phyloP scores from a whole-genome alignment of 768 basidiomycete species.

The Russula dissimulans region DNA sequence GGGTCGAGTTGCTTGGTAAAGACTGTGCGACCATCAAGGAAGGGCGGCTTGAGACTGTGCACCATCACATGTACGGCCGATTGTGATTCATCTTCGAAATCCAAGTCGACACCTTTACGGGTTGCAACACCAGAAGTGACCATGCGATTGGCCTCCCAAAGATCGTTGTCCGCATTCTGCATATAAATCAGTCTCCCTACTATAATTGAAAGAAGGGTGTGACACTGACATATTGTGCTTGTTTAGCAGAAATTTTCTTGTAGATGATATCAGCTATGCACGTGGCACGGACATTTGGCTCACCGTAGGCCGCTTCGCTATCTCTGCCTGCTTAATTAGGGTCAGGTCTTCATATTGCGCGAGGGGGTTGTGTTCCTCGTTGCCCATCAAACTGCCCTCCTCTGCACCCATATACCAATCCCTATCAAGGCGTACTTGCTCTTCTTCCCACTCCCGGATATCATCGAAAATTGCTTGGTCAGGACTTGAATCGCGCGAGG shows the following conservation, averaged over 20 bases:
- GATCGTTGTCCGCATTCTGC: slow-evolving; percentile 94
- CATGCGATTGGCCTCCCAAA: slow-evolving; percentile 99
- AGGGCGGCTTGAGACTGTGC: slow-evolving; percentile 94
- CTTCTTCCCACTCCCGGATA: slow-evolving; percentile 93
- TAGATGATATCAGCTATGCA: slow-evolving; percentile 18
- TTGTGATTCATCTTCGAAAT: slow-evolving; percentile 94
- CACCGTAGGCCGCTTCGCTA: slow-evolving; percentile 67
- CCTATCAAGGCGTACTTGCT: slow-evolving; percentile 82
- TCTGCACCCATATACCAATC: slow-evolving; percentile 96
- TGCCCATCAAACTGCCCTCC: slow-evolving; percentile 75
- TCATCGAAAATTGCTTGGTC: slow-evolving; percentile 60
- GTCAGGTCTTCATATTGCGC: slow-evolving; percentile 87
- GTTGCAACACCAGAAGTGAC: slow-evolving; percentile 90
- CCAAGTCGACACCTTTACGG: slow-evolving; percentile 77
- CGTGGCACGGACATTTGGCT: slow-evolving; percentile 22
- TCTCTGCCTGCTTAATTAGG: slow-evolving; percentile 58
- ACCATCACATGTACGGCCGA: slow-evolving; percentile 97
- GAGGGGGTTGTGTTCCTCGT: slow-evolving; percentile 89
- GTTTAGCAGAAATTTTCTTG: slow-evolving; percentile 85
- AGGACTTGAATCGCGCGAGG: slow-evolving; percentile 55
- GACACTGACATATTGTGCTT: slow-evolving; percentile 84
- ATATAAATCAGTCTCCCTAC: slow-evolving; percentile 5
- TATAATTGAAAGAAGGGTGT: neutral
- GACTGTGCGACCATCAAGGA: slow-evolving; percentile 91
- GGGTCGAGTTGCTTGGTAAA: slow-evolving; percentile 97